phyloP scores from a whole-genome alignment of 148 eudicot genomes.

The Persicaria maculosa region DNA sequence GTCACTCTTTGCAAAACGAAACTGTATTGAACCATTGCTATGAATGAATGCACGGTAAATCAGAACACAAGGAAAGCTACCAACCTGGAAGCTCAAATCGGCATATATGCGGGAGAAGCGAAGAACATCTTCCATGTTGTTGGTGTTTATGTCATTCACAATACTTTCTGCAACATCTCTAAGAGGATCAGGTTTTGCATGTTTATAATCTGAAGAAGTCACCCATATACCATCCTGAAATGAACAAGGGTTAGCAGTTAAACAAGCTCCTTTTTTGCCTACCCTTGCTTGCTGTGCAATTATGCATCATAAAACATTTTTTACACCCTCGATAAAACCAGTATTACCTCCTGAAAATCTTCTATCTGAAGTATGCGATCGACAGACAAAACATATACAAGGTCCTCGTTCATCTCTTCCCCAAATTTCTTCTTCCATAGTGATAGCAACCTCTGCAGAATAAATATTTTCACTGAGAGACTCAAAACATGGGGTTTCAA shows the following conservation, averaged over 20 bases:
- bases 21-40: neutral
- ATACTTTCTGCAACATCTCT: conserved; percentile 68
- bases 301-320: neutral
- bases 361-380: conserved; percentile 78
- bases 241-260: neutral
- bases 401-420: conserved; percentile 57
- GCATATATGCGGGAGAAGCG: conserved; percentile 84
- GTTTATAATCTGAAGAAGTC: conserved; percentile 57
- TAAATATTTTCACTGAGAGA: neutral
- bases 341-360: conserved; percentile 70
- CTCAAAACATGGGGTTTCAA: neutral
- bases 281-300: no score
- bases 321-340: conserved; percentile 7
- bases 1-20: neutral
- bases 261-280: neutral
- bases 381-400: conserved; percentile 56
- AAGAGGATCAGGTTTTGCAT: conserved; percentile 85
- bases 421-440: conserved; percentile 67
- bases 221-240: conserved; percentile 85
- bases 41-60: neutral
- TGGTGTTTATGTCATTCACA: conserved; percentile 60
- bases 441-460: conserved; percentile 56
- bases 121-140: conserved; percentile 71
- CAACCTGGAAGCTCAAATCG: conserved; percentile 69
- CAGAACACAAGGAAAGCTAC: neutral